Base-by-base conservation (phyloP, 345 rosid species). In the Salix dunnii region DNA sequence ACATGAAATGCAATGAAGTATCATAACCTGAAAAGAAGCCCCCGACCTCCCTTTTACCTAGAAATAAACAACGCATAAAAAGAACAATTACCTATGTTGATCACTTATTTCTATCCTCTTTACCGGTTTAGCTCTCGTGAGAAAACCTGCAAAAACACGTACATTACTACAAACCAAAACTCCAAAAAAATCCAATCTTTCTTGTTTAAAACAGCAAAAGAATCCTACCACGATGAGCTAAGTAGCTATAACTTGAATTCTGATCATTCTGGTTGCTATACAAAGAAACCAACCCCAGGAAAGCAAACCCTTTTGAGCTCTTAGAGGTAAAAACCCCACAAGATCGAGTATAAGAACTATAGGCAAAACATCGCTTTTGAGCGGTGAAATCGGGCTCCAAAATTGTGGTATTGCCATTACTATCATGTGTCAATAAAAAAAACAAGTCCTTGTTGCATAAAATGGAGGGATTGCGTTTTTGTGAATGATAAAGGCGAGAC, bases 61-160 rank as follows among this genome's bases (percentile, higher is more conserved):
- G 49, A 46, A 46, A 46, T 14, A 62, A 28, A 25, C 66, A 11
- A 62, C 10, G 30, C 28, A 17, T 14, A 20, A 71, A 73, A 5
- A 10, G 40, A 55, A 76, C 4, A 16, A 7, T 40, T 11, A 92
- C 97, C 94, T 94, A 83, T 91, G 98, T 68, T 86, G 89, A 83
- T 94, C 98, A 87, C 65, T 88, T 40, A 86, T 72, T 83, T 86
- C 92, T 73, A 92, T 91, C 82, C 84, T 88, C 92, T 90, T 82
- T 70, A 83, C 78, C 77, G 85, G 94, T 83, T 94, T 94, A 1
- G 97, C 87, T 76, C 92, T 85, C 2, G 96, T 92, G 75, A 92
- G 85, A 74, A 94, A 91, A 70, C 72, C 97, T 94, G 83, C 75
- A 46, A 46, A 30, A 9, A 53, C 21, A 63, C 62, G 51, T 63